These are phyloP conservation scores for Botryotinia calthae DNA, from an alignment of 2,329 filamentous ascomycete species.

Conservation along the genomic window DNA sequence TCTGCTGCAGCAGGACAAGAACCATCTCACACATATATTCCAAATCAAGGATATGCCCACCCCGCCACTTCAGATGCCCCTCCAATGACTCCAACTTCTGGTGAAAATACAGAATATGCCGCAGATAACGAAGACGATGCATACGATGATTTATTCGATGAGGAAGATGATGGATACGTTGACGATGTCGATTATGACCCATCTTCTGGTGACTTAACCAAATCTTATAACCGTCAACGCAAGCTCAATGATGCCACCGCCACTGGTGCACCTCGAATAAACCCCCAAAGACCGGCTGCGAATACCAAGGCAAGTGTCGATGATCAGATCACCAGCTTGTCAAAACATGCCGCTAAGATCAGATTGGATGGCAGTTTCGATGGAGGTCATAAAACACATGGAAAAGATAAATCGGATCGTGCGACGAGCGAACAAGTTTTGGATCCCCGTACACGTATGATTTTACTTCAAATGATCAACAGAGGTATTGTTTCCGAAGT, in stretches of 20 bases:
- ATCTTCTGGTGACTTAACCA: conserved; percentile 68
- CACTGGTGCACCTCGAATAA: conserved; percentile 59
- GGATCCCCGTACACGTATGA: conserved; percentile 91
- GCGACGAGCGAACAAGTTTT: conserved; percentile 94
- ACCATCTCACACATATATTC: conserved; percentile 49
- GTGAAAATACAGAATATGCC: conserved; percentile 37
- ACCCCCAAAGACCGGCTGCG: conserved; percentile 73
- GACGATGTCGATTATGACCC: conserved; percentile 56
- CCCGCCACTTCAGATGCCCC: conserved; percentile 39
- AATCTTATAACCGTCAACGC: conserved; percentile 79
- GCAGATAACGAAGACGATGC: conserved; percentile 44
- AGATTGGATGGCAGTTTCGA: conserved; percentile 61
- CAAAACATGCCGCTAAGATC: conserved; percentile 83
- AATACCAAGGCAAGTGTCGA: conserved; percentile 80
- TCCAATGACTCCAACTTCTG: conserved; percentile 36
- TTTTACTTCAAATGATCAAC: conserved; percentile 94
- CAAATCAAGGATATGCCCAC: conserved; percentile 48
- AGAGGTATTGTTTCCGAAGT: conserved; percentile 84
- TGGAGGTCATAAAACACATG: conserved; percentile 55
- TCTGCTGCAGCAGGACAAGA: conserved; percentile 43
- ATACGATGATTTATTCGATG: conserved; percentile 50
- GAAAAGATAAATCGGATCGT: conserved; percentile 86
- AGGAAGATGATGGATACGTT: conserved; percentile 61
- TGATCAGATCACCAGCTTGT: conserved; percentile 82
- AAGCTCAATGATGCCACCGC: conserved; percentile 56